These are phyloP conservation scores for Rhizodiscina lignyota DNA, from an alignment of 495 filamentous ascomycete genomes.

Conservation along the genomic window DNA sequence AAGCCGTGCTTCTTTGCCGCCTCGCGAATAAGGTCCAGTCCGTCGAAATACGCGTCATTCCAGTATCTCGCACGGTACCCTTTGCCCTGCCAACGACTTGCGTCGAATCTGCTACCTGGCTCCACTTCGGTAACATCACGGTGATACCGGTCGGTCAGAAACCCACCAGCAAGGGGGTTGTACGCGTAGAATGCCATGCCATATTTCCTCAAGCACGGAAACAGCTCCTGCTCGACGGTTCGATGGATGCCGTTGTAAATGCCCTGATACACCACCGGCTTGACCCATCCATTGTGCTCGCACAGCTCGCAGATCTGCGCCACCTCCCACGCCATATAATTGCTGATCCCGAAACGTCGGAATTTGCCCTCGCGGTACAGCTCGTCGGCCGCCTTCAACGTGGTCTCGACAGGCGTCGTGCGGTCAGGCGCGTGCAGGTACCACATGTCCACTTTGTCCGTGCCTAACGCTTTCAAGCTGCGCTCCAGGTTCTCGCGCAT, in stretches of 20 bases:
- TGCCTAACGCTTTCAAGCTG: slow-evolving; percentile 27
- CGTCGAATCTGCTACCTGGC: slow-evolving; percentile 27
- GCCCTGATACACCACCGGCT: slow-evolving; percentile 46
- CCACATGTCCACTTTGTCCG: slow-evolving; percentile 32
- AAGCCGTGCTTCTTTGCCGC: slow-evolving; percentile 28
- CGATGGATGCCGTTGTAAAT: slow-evolving; percentile 49
- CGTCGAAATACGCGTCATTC: slow-evolving; percentile 30
- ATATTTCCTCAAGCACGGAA: slow-evolving; percentile 35
- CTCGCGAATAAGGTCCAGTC: slow-evolving; percentile 27
- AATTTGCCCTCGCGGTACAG: slow-evolving; percentile 32
- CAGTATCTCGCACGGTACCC: slow-evolving; percentile 28
- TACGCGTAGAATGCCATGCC: slow-evolving; percentile 33
- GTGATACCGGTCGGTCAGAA: slow-evolving; percentile 27
- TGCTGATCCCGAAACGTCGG: slow-evolving; percentile 30
- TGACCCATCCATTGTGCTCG: slow-evolving; percentile 34
- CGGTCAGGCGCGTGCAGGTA: slow-evolving; percentile 37
- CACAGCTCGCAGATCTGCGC: slow-evolving; percentile 33
- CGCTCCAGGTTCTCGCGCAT: slow-evolving; percentile 17
- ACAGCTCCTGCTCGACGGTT: slow-evolving; percentile 29
- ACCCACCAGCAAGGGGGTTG: slow-evolving; percentile 36
- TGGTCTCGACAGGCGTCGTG: slow-evolving; percentile 30
- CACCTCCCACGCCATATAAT: slow-evolving; percentile 35
- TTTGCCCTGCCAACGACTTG: slow-evolving; percentile 22
- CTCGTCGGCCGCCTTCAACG: slow-evolving; percentile 28
- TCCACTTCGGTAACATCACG: slow-evolving; percentile 20